These are phyloP conservation scores for Phytophthora pluvialis DNA, from an alignment of 352 stramenopile genomes.

Conservation along the genomic window DNA sequence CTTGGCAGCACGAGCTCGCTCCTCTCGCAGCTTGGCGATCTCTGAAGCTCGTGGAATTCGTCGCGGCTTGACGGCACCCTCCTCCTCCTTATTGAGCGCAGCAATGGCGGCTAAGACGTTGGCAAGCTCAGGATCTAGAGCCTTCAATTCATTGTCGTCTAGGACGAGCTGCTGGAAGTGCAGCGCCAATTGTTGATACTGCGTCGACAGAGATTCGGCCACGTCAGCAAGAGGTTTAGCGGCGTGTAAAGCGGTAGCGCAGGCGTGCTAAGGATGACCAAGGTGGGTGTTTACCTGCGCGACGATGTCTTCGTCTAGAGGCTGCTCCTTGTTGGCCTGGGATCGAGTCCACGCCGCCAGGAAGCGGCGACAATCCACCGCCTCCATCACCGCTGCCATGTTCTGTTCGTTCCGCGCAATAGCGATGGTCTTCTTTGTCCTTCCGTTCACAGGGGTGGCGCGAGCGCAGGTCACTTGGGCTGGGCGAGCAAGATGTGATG, in stretches of 20 bases:
- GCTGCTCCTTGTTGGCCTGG: conserved; percentile 31
- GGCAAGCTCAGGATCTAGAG: conserved; percentile 30
- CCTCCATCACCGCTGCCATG: conserved; percentile 7
- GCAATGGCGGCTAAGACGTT: conserved; percentile 33
- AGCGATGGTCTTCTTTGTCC: no score
- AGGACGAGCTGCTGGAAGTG: conserved; percentile 43
- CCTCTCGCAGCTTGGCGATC: conserved; percentile 27
- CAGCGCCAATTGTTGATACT: conserved; percentile 48
- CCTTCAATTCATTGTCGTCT: conserved; percentile 29
- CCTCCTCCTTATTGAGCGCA: conserved; percentile 11
- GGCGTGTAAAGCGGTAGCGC: not conserved
- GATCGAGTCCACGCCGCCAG: conserved; percentile 63
- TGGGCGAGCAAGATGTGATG: no score
- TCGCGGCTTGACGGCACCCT: not conserved
- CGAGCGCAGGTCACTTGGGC: no score
- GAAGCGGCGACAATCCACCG: conserved; percentile 64
- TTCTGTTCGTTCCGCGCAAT: no score
- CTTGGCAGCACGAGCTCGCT: conserved; percentile 11
- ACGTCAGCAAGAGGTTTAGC: conserved; percentile 20
- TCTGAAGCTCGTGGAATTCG: conserved; percentile 42
- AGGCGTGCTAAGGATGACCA: not conserved
- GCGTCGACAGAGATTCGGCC: not conserved
- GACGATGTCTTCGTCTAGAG: conserved; percentile 10
- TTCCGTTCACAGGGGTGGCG: no score
- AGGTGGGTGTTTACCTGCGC: conserved; percentile 17